Percentiles rank a stretch among this genome's conserved stretches.
Evolutionary conservation across 495 filamentous ascomycete genomes (phyloP).

Genomic region (Aspergillus kassunensis): DNA sequence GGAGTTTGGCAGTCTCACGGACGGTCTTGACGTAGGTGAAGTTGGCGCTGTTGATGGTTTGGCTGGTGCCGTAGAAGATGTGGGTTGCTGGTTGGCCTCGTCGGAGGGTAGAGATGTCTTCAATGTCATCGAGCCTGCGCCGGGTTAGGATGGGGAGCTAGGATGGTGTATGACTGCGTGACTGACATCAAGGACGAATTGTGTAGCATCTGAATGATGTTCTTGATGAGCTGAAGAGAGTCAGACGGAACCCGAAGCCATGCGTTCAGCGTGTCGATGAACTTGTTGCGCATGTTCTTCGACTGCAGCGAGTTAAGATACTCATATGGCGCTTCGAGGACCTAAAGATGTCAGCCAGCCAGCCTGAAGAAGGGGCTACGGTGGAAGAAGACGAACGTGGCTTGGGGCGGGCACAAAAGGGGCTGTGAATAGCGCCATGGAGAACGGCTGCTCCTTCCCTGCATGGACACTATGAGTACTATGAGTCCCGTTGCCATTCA

Average conservation of each 20-base stretch:
- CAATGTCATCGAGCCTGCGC: constrained; percentile 5
- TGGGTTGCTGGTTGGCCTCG: constrained; percentile 2
- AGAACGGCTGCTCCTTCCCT: neutral
- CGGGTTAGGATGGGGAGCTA: neutral
- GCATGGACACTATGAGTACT: too few relatives aligned
- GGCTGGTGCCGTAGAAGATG: neutral
- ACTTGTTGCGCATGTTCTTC: constrained; percentile 2
- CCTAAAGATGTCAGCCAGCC: neutral
- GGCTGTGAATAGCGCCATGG: neutral
- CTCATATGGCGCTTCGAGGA: constrained; percentile 1
- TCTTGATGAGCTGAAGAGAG: neutral
- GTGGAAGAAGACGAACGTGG: neutral
- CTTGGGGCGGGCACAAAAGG: neutral
- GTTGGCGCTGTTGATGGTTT: constrained; percentile 9
- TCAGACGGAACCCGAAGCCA: neutral
- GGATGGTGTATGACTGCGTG: neutral
- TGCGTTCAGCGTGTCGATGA: neutral
- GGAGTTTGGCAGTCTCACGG: neutral
- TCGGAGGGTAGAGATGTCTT: constrained; percentile 1
- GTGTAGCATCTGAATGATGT: neutral
- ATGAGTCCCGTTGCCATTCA: too few relatives aligned
- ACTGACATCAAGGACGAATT: constrained; percentile 5
- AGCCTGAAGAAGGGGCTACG: neutral
- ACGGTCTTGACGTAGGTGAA: neutral
- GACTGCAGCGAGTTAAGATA: constrained; percentile 3